These are phyloP conservation scores for Dioscorea dumetorum DNA, from an alignment of 106 monocot species.

Conservation along the genomic window DNA sequence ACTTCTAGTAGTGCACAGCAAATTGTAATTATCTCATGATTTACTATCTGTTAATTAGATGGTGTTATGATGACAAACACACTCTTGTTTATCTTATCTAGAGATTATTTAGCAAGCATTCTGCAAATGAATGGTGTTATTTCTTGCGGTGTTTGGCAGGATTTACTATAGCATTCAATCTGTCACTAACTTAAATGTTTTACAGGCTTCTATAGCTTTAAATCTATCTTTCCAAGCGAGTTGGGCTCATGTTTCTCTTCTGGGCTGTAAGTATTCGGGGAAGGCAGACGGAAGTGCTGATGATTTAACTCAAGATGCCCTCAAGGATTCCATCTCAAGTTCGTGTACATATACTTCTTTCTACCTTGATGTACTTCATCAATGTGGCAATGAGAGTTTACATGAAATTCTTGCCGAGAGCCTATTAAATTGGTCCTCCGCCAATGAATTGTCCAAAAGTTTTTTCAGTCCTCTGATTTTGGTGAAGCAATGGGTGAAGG, in stretches of 20 bases:
- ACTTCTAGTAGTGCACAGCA: too few relatives aligned
- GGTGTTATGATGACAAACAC: too few relatives aligned
- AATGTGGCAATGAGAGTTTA: background rate
- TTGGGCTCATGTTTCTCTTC: background rate
- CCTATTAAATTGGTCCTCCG: background rate
- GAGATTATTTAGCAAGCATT: too few relatives aligned
- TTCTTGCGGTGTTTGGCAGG: too few relatives aligned
- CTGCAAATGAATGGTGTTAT: too few relatives aligned
- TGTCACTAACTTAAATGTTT: background rate
- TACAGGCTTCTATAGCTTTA: background rate
- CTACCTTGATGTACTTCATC: background rate
- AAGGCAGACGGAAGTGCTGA: background rate
- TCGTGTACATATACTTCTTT: background rate
- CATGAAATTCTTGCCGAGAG: background rate
- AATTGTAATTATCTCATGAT: too few relatives aligned
- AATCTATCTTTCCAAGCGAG: background rate
- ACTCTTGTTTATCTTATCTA: too few relatives aligned
- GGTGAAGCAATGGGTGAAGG: background rate
- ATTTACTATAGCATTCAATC: too few relatives aligned
- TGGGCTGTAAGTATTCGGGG: background rate
- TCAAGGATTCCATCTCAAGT: background rate
- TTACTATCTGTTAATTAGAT: too few relatives aligned
- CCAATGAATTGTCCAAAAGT: background rate
- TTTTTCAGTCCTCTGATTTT: background rate
- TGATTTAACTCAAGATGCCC: background rate